These are phyloP conservation scores for Malassezia japonica DNA, from an alignment of 1,284 basidiomycete species.

Conservation along the genomic window DNA sequence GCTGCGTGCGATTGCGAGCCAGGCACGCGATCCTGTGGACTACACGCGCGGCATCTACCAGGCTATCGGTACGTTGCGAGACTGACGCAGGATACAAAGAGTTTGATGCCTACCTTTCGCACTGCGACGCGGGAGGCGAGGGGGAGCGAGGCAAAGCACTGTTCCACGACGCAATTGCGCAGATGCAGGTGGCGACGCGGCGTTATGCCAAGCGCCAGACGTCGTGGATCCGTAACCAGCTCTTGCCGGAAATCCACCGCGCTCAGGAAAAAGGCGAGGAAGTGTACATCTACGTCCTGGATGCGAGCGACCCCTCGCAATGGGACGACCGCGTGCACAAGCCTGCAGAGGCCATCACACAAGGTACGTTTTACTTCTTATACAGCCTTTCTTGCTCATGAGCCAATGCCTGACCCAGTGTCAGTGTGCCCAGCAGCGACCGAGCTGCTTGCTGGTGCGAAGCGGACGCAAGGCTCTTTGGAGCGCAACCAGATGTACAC, in stretches of 20 bases:
- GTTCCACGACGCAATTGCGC: constrained; percentile 60
- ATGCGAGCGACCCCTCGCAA: constrained; percentile 56
- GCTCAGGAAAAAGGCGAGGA: constrained; percentile 23
- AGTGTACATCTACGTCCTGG: constrained; percentile 56
- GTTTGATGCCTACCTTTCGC: constrained; percentile 61
- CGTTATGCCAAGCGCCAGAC: constrained; percentile 87
- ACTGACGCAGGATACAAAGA: constrained; percentile 71
- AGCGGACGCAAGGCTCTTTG: constrained; percentile 17
- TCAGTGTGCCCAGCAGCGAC: constrained; percentile 55
- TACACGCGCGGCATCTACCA: constrained; percentile 82
- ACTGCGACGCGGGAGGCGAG: constrained; percentile 12
- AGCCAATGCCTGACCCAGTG: constrained; percentile 59
- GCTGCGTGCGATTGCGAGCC: constrained; percentile 50
- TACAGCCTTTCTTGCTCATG: constrained; percentile 59
- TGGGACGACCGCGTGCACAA: constrained; percentile 53
- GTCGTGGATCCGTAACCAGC: constrained; percentile 83
- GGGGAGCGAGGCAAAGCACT: constrained; percentile 15
- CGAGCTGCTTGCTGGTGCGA: constrained; percentile 48
- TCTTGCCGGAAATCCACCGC: constrained; percentile 61
- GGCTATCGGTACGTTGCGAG: constrained; percentile 67
- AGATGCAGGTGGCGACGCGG: constrained; percentile 76
- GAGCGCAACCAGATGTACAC: constrained; percentile 36
- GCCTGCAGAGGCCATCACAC: constrained; percentile 29
- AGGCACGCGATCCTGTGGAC: constrained; percentile 11
- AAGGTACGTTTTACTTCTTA: too few species aligned